Percentiles rank a stretch among this genome's conserved stretches.
Evolutionary conservation across 441 rosid species (phyloP).

Genomic region (Erysimum cheiri): DNA sequence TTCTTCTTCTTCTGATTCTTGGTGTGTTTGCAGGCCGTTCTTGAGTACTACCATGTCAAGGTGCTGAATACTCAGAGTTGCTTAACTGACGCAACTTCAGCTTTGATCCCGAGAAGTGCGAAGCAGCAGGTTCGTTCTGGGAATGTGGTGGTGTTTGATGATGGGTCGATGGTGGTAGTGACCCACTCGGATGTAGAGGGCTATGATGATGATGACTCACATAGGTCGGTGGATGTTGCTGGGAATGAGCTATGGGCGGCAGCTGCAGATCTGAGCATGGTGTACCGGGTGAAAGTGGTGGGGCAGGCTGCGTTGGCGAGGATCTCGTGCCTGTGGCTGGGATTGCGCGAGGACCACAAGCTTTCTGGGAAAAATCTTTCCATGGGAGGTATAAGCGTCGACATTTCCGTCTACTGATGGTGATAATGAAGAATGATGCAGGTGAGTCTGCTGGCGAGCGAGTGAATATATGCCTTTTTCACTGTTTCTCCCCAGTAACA

Average conservation of each 20-base stretch:
- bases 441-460: conserved; percentile 37
- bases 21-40: conserved; percentile 70
- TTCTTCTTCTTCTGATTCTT: conserved; percentile 10
- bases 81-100: conserved; percentile 34
- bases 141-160: conserved; percentile 74
- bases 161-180: conserved; percentile 77
- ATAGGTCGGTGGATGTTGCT: conserved; percentile 44
- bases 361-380: conserved; percentile 52
- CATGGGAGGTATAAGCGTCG: conserved; percentile 78
- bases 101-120: conserved; percentile 47
- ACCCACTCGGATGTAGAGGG: conserved; percentile 85
- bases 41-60: conserved; percentile 64
- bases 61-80: conserved; percentile 43
- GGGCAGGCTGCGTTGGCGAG: conserved; percentile 85
- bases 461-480: conserved; percentile 32
- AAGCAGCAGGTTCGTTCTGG: conserved; percentile 41
- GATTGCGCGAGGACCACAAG: conserved; percentile 63
- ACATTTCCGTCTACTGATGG: conserved; percentile 82
- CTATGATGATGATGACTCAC: conserved; percentile 52
- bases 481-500: conserved; percentile 33
- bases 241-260: conserved; percentile 66
- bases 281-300: conserved; percentile 74
- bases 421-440: conserved; percentile 29
- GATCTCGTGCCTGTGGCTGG: conserved; percentile 86
- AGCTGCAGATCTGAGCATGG: conserved; percentile 70